Evolutionary conservation across 148 eudicot species (phyloP).

Genomic region (Diospyros lotus): DNA sequence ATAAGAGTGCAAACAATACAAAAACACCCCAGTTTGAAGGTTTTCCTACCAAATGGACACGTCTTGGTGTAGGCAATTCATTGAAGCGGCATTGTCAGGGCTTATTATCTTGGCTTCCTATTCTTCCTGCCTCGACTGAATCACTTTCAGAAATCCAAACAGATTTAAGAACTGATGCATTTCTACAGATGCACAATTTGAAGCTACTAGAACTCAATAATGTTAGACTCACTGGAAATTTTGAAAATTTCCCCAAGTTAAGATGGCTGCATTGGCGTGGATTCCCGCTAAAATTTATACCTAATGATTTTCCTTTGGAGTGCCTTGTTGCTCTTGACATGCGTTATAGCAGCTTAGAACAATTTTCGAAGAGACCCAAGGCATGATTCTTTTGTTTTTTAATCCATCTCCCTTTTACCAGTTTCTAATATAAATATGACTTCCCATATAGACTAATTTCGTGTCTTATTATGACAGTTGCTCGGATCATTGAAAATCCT

Average conservation of each 20-base stretch:
- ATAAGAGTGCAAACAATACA: background rate
- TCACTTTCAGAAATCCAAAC: background rate
- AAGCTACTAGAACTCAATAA: constrained; percentile 15
- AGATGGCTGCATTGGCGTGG: constrained; percentile 24
- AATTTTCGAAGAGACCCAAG: constrained; percentile 4
- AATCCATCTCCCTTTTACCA: background rate
- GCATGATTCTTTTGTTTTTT: background rate
- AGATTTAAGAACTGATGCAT: constrained; percentile 11
- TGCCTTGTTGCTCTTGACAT: constrained; percentile 20
- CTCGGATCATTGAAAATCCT: constrained; percentile 10
- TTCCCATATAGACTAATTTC: background rate
- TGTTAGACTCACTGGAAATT: constrained; percentile 8
- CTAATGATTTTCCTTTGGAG: constrained; percentile 12
- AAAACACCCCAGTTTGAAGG: background rate
- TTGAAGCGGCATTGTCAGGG: background rate
- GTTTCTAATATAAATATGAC: background rate
- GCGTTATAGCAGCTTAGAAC: constrained; percentile 8
- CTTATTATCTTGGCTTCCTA: constrained; percentile 7
- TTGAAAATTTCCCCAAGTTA: constrained; percentile 14
- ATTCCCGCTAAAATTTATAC: constrained; percentile 10
- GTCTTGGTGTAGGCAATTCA: background rate
- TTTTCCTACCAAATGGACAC: background rate
- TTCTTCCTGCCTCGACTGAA: background rate
- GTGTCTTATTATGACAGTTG: background rate
- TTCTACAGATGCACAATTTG: constrained; percentile 13